Percentiles rank a stretch among this genome's conserved stretches.
Conservation (phyloP, 2,329 filamentous ascomycete genomes). For the Chaetothyriales sp. region DNA sequence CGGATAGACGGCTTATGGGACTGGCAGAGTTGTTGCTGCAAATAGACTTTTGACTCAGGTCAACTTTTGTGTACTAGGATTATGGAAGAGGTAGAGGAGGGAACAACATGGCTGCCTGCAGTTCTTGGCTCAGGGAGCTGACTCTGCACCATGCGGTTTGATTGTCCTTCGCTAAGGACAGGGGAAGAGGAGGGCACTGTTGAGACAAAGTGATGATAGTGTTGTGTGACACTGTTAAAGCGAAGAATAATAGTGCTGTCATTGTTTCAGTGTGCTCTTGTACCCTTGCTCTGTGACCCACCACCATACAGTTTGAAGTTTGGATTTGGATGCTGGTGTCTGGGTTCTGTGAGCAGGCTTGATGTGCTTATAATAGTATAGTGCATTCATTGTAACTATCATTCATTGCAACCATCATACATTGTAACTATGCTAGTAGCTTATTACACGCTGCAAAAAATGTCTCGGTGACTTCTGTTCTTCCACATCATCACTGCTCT, state of each 20-base stretch:
- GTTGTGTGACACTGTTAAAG: background rate
- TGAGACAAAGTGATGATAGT: background rate
- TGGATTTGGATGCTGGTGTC: background rate
- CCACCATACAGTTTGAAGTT: background rate
- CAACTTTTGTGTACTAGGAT: constrained; percentile 11
- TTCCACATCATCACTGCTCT: background rate
- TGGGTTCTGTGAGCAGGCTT: background rate
- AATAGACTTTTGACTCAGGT: constrained; percentile 19
- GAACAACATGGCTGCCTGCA: background rate
- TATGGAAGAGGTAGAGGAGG: background rate
- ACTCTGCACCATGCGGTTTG: background rate
- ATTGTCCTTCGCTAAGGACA: background rate
- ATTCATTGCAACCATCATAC: too few relatives aligned
- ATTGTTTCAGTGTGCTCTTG: background rate
- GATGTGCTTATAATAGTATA: background rate
- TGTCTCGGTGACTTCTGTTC: background rate
- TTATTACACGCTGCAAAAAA: background rate
- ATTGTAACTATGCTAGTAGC: background rate
- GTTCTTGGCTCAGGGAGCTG: background rate
- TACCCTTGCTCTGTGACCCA: background rate
- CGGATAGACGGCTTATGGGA: constrained; percentile 8
- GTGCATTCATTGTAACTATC: too few relatives aligned
- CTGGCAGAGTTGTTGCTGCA: constrained; percentile 3
- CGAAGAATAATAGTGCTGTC: constrained; percentile 1
- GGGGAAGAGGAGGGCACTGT: constrained; percentile 3